Evolutionary conservation across 257 asterid species (phyloP).

Genomic region (Przewalskia tangutica): DNA sequence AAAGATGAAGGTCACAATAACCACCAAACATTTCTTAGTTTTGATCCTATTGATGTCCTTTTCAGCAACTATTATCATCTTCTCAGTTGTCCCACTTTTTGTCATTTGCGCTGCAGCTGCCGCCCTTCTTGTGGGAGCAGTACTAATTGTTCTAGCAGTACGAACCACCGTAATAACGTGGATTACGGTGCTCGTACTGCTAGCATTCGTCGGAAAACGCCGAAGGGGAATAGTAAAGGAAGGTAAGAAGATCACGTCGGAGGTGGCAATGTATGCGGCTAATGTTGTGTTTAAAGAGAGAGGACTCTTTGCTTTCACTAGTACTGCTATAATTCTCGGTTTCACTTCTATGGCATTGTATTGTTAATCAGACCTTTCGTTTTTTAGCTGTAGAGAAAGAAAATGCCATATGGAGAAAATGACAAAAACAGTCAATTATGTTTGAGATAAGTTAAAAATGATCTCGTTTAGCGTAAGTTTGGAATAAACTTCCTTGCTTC

Average conservation of each 20-base stretch:
- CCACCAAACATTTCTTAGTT: neutral
- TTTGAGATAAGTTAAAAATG: no score
- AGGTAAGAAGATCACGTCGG: slow-evolving; percentile 54
- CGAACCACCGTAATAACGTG: slow-evolving; percentile 56
- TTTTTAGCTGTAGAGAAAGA: neutral
- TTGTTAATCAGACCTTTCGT: neutral
- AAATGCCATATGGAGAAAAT: no score
- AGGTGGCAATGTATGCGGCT: slow-evolving; percentile 42
- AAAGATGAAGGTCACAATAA: neutral
- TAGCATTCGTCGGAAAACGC: slow-evolving; percentile 63
- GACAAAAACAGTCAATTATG: no score
- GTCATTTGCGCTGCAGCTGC: slow-evolving; percentile 8
- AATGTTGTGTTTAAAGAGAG: slow-evolving; percentile 36
- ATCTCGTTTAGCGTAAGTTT: no score
- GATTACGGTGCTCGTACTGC: slow-evolving; percentile 61
- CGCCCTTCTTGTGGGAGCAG: slow-evolving; percentile 10
- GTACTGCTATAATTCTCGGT: slow-evolving; percentile 30
- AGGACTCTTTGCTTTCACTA: slow-evolving; percentile 36
- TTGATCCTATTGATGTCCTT: neutral
- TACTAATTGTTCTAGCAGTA: slow-evolving; percentile 29
- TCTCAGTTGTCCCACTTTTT: neutral
- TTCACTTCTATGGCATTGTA: slow-evolving; percentile 28
- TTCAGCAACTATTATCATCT: slow-evolving; percentile 24
- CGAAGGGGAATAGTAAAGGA: slow-evolving; percentile 50
- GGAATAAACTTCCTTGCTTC: no score